These are phyloP conservation scores for Globisporangium acanthophoron DNA, from an alignment of 352 stramenopile species.

Conservation along the genomic window DNA sequence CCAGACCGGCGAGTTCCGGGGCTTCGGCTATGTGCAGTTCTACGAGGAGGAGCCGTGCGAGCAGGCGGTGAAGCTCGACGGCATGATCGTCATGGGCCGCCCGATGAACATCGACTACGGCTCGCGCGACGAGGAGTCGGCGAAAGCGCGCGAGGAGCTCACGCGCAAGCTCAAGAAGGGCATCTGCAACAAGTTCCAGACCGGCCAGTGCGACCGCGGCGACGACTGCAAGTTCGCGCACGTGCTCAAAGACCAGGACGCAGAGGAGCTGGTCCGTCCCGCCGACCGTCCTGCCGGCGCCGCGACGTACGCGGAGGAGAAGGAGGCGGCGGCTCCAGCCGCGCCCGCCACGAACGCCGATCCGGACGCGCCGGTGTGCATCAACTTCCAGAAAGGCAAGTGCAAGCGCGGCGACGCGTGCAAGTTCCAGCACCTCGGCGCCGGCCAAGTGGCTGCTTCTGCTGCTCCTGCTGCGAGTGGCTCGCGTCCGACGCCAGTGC, in stretches of 20 bases:
- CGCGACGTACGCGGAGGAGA: slow-evolving; percentile 19
- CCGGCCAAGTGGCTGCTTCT: slow-evolving; percentile 4
- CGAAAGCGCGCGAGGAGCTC: slow-evolving; percentile 63
- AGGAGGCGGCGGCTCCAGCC: slow-evolving; percentile 7
- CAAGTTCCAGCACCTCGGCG: slow-evolving; percentile 53
- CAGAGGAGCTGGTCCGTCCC: slow-evolving; percentile 35
- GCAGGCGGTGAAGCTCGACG: slow-evolving; percentile 72
- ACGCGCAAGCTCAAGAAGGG: slow-evolving; percentile 76
- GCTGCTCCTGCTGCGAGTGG: slow-evolving; percentile 2
- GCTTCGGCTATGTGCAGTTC: slow-evolving; percentile 92
- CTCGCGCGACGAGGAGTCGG: slow-evolving; percentile 54
- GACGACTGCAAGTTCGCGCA: slow-evolving; percentile 73
- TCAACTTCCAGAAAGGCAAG: slow-evolving; percentile 66
- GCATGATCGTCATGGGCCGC: slow-evolving; percentile 78
- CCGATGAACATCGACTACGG: slow-evolving; percentile 84
- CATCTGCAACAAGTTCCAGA: slow-evolving; percentile 70
- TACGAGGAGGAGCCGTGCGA: slow-evolving; percentile 86
- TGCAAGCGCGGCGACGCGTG: slow-evolving; percentile 56
- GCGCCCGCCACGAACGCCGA: slow-evolving; percentile 16
- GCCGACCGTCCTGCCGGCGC: slow-evolving; percentile 22
- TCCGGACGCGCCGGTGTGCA: slow-evolving; percentile 56
- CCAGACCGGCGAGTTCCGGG: slow-evolving; percentile 80
- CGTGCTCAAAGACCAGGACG: slow-evolving; percentile 51
- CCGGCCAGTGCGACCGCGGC: slow-evolving; percentile 48
- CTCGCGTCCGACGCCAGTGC: slow-evolving; percentile 5